Percentiles rank a stretch among this genome's conserved stretches.
Evolutionary conservation across 2,329 filamentous ascomycete species (phyloP).

Genomic region (Fusarium brevicatenulatum): DNA sequence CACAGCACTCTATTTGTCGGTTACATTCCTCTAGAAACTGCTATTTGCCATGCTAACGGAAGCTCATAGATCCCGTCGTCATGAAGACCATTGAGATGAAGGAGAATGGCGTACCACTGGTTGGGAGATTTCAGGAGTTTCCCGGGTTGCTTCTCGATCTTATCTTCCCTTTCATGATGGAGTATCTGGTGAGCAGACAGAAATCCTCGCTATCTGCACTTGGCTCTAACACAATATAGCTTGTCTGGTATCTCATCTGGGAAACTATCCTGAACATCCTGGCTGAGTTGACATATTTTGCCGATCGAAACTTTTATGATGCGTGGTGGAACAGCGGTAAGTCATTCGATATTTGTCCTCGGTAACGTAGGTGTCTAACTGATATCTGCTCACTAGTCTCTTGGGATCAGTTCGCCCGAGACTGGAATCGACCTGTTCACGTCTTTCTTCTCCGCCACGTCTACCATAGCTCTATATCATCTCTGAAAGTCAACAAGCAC

Average conservation of each 20-base stretch:
- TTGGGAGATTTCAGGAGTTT: constrained; percentile 71
- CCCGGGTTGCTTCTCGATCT: constrained; percentile 81
- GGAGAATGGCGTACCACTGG: constrained; percentile 69
- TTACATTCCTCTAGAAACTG: background rate
- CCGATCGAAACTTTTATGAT: constrained; percentile 77
- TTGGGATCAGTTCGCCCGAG: constrained; percentile 81
- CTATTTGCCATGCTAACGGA: constrained; percentile 3
- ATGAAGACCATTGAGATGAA: constrained; percentile 74
- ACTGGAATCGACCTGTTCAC: constrained; percentile 83
- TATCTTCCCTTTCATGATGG: constrained; percentile 81
- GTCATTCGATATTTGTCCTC: constrained; percentile 4
- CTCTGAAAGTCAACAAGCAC: constrained; percentile 74
- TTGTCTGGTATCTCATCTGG: constrained; percentile 87
- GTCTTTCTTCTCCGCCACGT: constrained; percentile 82
- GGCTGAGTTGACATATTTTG: constrained; percentile 80
- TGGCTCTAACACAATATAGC: constrained; percentile 45
- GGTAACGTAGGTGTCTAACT: background rate
- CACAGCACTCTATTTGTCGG: constrained; percentile 76
- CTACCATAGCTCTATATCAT: constrained; percentile 80
- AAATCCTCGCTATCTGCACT: background rate
- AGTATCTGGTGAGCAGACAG: constrained; percentile 66
- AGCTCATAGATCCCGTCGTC: constrained; percentile 70
- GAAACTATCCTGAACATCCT: constrained; percentile 78
- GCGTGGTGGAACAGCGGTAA: constrained; percentile 71
- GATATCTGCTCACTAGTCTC: constrained; percentile 53